Conservation (phyloP, 129 eudicot genomes). For the Tanacetum coccineum region DNA sequence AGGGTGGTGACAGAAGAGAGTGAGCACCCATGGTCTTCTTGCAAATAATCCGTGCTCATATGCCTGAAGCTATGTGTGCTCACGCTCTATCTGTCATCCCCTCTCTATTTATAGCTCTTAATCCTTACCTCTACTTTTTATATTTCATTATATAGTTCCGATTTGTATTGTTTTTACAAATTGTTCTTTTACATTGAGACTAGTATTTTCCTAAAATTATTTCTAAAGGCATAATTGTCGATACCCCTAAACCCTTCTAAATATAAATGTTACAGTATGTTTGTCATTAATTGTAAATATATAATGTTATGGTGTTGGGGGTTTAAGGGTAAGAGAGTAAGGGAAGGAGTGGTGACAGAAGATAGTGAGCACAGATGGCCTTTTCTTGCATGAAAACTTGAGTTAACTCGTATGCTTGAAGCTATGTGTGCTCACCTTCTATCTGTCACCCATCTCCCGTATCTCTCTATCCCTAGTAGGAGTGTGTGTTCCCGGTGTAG, state of each 20-base stretch:
- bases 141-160: not conserved
- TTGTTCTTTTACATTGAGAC: too few relatives aligned
- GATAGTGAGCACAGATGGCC: slow-evolving; percentile 33
- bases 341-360: slow-evolving; percentile 28
- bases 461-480: slow-evolving; percentile 13
- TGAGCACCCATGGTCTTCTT: slow-evolving; percentile 43
- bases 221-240: too few relatives aligned
- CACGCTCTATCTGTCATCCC: slow-evolving; percentile 86
- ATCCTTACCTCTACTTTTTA: not conserved
- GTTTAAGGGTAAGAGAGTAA: not conserved
- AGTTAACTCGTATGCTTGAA: slow-evolving; percentile 18
- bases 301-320: not conserved
- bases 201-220: too few relatives aligned
- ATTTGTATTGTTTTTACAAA: too few relatives aligned
- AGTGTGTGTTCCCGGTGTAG: not conserved
- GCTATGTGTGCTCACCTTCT: slow-evolving; percentile 31
- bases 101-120: not conserved
- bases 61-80: slow-evolving; percentile 76
- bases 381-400: slow-evolving; percentile 11
- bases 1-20: slow-evolving; percentile 56
- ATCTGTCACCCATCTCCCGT: slow-evolving; percentile 23
- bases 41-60: slow-evolving; percentile 10
- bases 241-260: not conserved
- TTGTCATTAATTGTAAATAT: not conserved
- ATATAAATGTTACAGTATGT: too few relatives aligned